Evolutionary conservation across 2,329 filamentous ascomycete species (phyloP), one percentile per base, ranked within the genome.

Genomic region (Phymatotrichopsis omnivora): DNA sequence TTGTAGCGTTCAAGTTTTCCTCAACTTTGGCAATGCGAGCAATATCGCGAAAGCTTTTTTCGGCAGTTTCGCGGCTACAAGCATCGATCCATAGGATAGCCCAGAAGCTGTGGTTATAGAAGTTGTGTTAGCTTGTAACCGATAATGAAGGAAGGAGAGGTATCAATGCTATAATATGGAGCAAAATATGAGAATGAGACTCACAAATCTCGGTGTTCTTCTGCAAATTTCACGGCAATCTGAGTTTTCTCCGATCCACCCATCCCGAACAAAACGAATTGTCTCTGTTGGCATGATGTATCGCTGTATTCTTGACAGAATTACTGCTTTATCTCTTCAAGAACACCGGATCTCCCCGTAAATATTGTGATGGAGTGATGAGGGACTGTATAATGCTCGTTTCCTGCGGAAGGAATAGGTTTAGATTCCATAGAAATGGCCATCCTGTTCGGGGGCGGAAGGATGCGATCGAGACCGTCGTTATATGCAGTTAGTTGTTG

Each of bases 171-270:
- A n/a, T n/a, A n/a, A n/a, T n/a, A n/a, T n/a, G n/a, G n/a, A n/a
- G n/a, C n/a, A n/a, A n/a, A n/a, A n/a, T n/a, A n/a, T n/a, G n/a
- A n/a, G n/a, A n/a, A n/a, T n/a, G 7, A 14, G 12, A 40, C 40
- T 8, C 34, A 51, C 49, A 12, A 33, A 24, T 47, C 16, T 14
- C 31, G 42, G 16, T 57, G 51, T 10, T 56, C 53, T 31, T 57
- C 47, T 10, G 49, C 56, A 50, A 58, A 60, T 38, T 56, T 60
- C 5, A 56, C 38, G 10, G 53, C 58, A 23, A 60, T 47, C 22
- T 62, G 54, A 0, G 58, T 62, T 43, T 62, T 62, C 4, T 60
- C 60, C 28, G 57, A 56, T 2, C 60, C 61, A 12, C 60, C 59
- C 25, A 62, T 41, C 11, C 59, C 59, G 43, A 12, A 34, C 12